These are phyloP conservation scores for Schizochytrium sp. DNA, from an alignment of 108 stramenopile genomes.

Conservation along the genomic window DNA sequence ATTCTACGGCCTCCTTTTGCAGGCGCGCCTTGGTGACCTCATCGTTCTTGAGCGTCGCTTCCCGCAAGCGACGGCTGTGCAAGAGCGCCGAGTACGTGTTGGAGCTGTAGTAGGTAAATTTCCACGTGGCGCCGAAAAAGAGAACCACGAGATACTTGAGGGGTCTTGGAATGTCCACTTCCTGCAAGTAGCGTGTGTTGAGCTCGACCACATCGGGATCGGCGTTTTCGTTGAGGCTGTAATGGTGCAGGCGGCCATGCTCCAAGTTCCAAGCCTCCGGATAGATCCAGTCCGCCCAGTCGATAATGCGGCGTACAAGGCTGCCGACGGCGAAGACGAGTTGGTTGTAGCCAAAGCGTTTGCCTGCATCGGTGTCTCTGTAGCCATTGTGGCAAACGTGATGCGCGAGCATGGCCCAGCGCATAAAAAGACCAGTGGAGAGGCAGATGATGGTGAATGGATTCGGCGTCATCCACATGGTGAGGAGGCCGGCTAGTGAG, in stretches of 20 bases:
- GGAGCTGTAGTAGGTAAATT: constrained; percentile 79
- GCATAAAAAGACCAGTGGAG: constrained; percentile 59
- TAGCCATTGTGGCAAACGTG: constrained; percentile 78
- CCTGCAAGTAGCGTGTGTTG: constrained; percentile 59
- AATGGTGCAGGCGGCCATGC: constrained; percentile 81
- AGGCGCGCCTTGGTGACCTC: neutral
- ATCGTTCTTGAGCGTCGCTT: neutral
- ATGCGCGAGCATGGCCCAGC: constrained; percentile 81
- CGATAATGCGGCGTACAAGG: constrained; percentile 52
- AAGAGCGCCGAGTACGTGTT: constrained; percentile 84
- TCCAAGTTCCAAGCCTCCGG: constrained; percentile 87
- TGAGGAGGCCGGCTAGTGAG: constrained; percentile 61
- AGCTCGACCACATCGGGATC: constrained; percentile 81
- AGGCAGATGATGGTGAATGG: constrained; percentile 49
- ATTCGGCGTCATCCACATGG: constrained; percentile 48
- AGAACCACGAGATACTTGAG: constrained; percentile 56
- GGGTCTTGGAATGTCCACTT: constrained; percentile 41
- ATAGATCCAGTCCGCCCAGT: constrained; percentile 82
- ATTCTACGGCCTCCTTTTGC: neutral
- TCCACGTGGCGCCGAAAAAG: constrained; percentile 62
- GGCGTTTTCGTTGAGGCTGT: constrained; percentile 60
- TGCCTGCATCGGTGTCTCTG: constrained; percentile 59
- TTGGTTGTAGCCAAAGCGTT: constrained; percentile 60
- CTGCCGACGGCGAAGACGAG: constrained; percentile 67
- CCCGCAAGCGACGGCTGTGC: constrained; percentile 22